phyloP scores from a whole-genome alignment of 805 yeast species.

The Myxozyma melibiosi region DNA sequence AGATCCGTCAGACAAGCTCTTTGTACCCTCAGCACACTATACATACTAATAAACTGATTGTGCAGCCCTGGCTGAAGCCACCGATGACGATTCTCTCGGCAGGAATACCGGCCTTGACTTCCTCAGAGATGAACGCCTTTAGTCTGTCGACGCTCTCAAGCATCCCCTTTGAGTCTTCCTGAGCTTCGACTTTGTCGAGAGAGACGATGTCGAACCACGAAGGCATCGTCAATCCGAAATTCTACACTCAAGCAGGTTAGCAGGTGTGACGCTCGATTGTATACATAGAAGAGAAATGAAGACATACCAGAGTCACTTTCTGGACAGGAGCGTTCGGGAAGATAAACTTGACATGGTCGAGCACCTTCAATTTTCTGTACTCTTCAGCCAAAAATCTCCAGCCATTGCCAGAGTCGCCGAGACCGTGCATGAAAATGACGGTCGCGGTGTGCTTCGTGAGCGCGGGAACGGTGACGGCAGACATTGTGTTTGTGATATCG shows the following conservation, averaged over 20 bases:
- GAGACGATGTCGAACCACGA: conserved; percentile 65
- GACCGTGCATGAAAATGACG: conserved; percentile 60
- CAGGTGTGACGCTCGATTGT: not conserved
- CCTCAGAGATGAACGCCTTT: conserved; percentile 39
- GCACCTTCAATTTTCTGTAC: conserved; percentile 47
- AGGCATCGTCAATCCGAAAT: conserved; percentile 69
- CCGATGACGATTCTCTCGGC: conserved; percentile 73
- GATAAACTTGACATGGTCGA: conserved; percentile 65
- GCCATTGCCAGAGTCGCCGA: conserved; percentile 89
- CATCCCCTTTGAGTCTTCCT: conserved; percentile 47
- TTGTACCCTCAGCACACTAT: not conserved
- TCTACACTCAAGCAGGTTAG: conserved; percentile 40
- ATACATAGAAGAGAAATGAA: not conserved
- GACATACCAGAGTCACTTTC: conserved; percentile 60
- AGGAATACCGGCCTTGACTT: conserved; percentile 43
- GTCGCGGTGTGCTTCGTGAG: conserved; percentile 34
- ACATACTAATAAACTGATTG: conserved; percentile 61
- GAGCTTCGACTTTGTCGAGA: conserved; percentile 37
- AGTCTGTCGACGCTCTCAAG: conserved; percentile 39
- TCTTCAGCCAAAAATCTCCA: conserved; percentile 81
- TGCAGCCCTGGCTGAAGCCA: conserved; percentile 95
- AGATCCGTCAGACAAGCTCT: not conserved
- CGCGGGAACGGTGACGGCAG: conserved; percentile 33
- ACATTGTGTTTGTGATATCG: not conserved
- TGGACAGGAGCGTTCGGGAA: conserved; percentile 86